Evolutionary conservation across 2,329 filamentous ascomycete genomes (phyloP).

Genomic region (Aspergillus udagawae): DNA sequence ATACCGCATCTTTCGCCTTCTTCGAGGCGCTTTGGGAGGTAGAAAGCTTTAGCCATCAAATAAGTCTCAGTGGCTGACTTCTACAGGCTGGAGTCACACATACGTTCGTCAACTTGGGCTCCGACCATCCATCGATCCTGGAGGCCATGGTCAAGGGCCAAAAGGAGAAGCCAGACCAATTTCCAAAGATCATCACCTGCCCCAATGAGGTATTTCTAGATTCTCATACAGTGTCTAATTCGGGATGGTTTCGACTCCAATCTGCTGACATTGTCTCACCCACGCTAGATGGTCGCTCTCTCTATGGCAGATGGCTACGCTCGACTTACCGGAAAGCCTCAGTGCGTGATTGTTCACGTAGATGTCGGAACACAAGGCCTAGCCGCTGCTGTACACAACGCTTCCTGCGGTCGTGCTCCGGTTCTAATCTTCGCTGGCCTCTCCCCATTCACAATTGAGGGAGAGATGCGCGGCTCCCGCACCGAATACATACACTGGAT

Average conservation of each 20-base stretch:
- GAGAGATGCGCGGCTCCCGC: slow-evolving; percentile 70
- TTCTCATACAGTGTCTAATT: background rate
- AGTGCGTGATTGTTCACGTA: slow-evolving; percentile 75
- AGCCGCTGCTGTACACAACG: slow-evolving; percentile 74
- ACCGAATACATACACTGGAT: slow-evolving; percentile 88
- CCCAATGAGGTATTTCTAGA: slow-evolving; percentile 63
- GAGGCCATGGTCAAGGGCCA: slow-evolving; percentile 77
- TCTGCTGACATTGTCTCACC: slow-evolving; percentile 11
- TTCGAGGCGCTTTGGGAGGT: slow-evolving; percentile 65
- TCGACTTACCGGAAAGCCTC: slow-evolving; percentile 65
- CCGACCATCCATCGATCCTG: slow-evolving; percentile 67
- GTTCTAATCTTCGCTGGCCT: slow-evolving; percentile 75
- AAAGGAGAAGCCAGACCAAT: slow-evolving; percentile 59
- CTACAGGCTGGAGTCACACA: slow-evolving; percentile 47
- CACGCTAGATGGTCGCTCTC: slow-evolving; percentile 69
- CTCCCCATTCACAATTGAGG: slow-evolving; percentile 71
- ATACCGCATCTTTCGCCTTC: slow-evolving; percentile 76
- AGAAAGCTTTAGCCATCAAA: slow-evolving; percentile 35
- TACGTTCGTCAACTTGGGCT: slow-evolving; percentile 53
- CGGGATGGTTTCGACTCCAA: background rate
- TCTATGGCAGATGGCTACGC: slow-evolving; percentile 83
- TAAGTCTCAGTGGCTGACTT: slow-evolving; percentile 1
- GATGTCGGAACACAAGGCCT: slow-evolving; percentile 79
- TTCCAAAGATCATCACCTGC: slow-evolving; percentile 72
- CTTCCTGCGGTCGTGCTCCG: slow-evolving; percentile 68